Evolutionary conservation across 1,284 basidiomycete genomes (phyloP), one percentile per base, ranked within the genome.

Genomic region (Porogramme epimiltina): DNA sequence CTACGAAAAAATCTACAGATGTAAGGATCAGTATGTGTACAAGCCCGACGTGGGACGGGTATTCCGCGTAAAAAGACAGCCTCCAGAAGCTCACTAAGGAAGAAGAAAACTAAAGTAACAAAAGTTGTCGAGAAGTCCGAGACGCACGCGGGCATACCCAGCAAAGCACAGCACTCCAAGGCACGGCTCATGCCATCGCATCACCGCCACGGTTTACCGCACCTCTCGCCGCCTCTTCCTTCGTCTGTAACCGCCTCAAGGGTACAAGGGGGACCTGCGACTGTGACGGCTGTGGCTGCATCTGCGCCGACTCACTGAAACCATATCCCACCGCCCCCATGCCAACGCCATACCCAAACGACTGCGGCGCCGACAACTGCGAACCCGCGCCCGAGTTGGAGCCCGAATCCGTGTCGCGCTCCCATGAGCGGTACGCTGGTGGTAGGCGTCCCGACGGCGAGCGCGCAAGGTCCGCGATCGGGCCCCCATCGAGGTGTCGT

Each of bases 351-450:
- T 37, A 37, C 34, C 33, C 33, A 31, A 38, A 49, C 34, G 33
- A 34, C 34, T 43, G 47, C 5, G 34, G 23, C n/a, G 42, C 47
- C 13, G 47, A 49, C 13, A 36, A 23, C 19, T 36, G 33, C 10
- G 47, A 42, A 8, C 41, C 47, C 23, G 18, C 23, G 34, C 34
- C 45, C 20, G 4, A n/a, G 16, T 39, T 33, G 19, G 48, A 50
- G 13, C 36, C 48, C 0, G 36, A 28, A 16, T 26, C 43, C 24
- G 47, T 47, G 13, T 19, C 41, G 37, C 38, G 39, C 48, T 52
- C 57, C 54, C 57, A 56, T 1, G 57, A 59, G 38, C 49, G 54
- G 38, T 59, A 59, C n/a, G 57, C 57, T 1, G 57, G 54, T 2
- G 57, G 57, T 0, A 59, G 49, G 18, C 57, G 40, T 8, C 51